Evolutionary conservation across 257 asterid species (phyloP), one percentile per base, ranked within the genome.

Genomic region (Rubia yunnanensis): DNA sequence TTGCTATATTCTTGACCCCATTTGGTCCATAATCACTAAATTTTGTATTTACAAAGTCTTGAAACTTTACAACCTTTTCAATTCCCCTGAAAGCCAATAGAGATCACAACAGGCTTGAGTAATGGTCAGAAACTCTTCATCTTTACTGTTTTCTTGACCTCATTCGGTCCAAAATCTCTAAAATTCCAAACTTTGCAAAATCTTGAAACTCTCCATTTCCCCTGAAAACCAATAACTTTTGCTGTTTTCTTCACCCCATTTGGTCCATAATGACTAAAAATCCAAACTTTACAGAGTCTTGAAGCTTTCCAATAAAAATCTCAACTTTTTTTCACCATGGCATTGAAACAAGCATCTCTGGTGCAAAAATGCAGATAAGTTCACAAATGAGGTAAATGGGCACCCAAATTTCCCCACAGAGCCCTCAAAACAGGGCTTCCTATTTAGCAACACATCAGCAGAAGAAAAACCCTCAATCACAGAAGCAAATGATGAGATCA

Each of bases 401-500:
- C 17, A 71, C 22, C 14, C 22, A 10, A 17, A 44, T 30, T 69
- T 67, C 53, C 88, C 87, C 77, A 74, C 85, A 4, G 88, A 84
- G 76, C 91, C 95, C 36, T 73, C 73, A 81, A 90, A 84, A 81
- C 94, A 89, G 76, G 85, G 81, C 5, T 83, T 92, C 64, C 60
- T 89, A 24, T 87, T 92, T 34, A 84, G 77, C 68, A 80, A 81
- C 58, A 46, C 78, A 0, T 38, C 69, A 15, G 79, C 72, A 15
- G 79, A 75, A 44, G n/a, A n/a, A 22, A 74, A 78, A 34, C 64
- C 87, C 0, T 50, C 34, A 18, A 13, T 72, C 68, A 68, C 71
- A 27, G 75, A 70, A 35, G 66, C 86, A 66, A 35, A 32, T 72
- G 39, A 74, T 46, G 86, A 79, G 69, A 80, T 85, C 63, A 69